Base-by-base conservation (phyloP, 2,329 filamentous ascomycete species). In the Fusarium haematococcum region DNA sequence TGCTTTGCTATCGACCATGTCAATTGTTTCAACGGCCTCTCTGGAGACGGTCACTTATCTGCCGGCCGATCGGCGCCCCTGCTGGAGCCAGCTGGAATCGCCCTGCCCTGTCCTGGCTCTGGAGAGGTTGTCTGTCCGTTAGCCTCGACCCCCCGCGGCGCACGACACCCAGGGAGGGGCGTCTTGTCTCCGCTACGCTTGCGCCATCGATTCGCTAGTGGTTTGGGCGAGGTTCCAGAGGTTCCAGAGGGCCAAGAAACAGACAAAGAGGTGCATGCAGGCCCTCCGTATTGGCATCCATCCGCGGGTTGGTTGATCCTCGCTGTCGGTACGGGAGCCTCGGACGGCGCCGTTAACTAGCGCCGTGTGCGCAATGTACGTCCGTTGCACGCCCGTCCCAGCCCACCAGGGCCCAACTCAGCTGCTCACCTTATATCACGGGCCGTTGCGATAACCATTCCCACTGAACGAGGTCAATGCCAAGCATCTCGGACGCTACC, bases 401-500 rank as follows among this genome's bases (percentile, higher is more conserved):
- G 20, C 16, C 58, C 45, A 43, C 54, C 32, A 30, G 4, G 43
- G 39, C 41, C 23, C 23, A 25, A 48, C 25, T 63, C 27, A 61
- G 37, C 39, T 62, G 43, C 56, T 35, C 52, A 63, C 52, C 37
- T 66, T 62, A 61, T 71, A 63, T 43, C 23, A 33, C 58, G 64
- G 63, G 56, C 58, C 54, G 68, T 69, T 65, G 61, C 63, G 35
- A 56, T 50, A 50, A 50, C 60, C 60, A 52, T 56, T 50, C 14
- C 56, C 35, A 27, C 64, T 57, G 39, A 45, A 45, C 57, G 27
- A 62, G 68, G 61, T 50, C 57, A 43, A 48, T 60, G 43, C 59
- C 75, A 75, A 56, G 66, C 62, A 60, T 68, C 71, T 67, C 68
- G 68, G 72, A 68, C 76, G 73, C 76, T 78, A 77, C 63, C 33